A percentile compares a stretch with the other conserved stretches of the same genome.
Evolutionary conservation across 2,329 filamentous ascomycete genomes (phyloP).

Genomic region (Graphiopsis chlorocephala): DNA sequence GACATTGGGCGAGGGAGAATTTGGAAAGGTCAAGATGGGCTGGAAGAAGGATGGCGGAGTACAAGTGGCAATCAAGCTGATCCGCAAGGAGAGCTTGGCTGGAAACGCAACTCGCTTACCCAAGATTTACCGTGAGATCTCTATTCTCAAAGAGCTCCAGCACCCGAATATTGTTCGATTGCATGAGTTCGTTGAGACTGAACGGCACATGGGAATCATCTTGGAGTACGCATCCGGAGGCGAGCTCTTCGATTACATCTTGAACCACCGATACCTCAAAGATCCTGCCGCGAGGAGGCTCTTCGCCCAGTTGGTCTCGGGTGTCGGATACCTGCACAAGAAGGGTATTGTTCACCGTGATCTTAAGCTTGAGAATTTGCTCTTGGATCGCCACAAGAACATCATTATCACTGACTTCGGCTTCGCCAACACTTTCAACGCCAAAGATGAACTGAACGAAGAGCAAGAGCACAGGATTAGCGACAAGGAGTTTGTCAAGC

Average conservation of each 20-base stretch:
- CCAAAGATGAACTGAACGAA: slow-evolving; percentile 79
- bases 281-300: slow-evolving; percentile 85
- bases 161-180: slow-evolving; percentile 96
- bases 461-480: slow-evolving; percentile 85
- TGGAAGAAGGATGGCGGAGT: slow-evolving; percentile 96
- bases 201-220: slow-evolving; percentile 95
- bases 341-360: slow-evolving; percentile 98
- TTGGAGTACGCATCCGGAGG: slow-evolving; percentile 97
- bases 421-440: slow-evolving; percentile 96
- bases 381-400: slow-evolving; percentile 93
- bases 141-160: slow-evolving; percentile 80
- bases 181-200: slow-evolving; percentile 98
- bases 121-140: slow-evolving; percentile 97
- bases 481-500: slow-evolving; percentile 85
- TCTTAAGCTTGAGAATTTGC: slow-evolving; percentile 90
- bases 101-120: slow-evolving; percentile 83
- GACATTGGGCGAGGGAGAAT: slow-evolving; percentile 95
- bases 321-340: slow-evolving; percentile 95
- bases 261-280: slow-evolving; percentile 94
- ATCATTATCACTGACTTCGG: slow-evolving; percentile 99
- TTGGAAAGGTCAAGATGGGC: slow-evolving; percentile 96
- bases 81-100: slow-evolving; percentile 85
- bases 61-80: slow-evolving; percentile 94
- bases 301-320: slow-evolving; percentile 93
- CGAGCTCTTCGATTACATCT: slow-evolving; percentile 96